Evolutionary conservation across 108 stramenopile genomes (phyloP).

Genomic region (Epipyxis sp.): DNA sequence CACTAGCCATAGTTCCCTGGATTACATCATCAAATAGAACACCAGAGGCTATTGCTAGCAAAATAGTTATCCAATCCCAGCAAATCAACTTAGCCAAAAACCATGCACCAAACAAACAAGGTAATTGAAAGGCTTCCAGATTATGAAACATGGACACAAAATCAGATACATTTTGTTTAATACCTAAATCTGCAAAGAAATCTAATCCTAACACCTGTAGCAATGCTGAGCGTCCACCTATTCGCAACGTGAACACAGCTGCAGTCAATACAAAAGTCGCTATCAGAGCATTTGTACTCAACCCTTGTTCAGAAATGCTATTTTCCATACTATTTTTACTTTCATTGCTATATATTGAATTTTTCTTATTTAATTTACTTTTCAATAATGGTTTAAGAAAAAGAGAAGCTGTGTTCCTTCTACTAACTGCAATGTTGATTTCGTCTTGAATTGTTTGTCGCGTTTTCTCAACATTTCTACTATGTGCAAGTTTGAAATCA

Average conservation of each 20-base stretch:
- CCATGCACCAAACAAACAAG: constrained; percentile 66
- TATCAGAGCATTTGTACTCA: too few relatives aligned
- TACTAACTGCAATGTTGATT: too few relatives aligned
- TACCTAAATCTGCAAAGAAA: constrained; percentile 70
- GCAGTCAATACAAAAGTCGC: too few relatives aligned
- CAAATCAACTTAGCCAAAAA: constrained; percentile 71
- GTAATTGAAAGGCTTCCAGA: constrained; percentile 59
- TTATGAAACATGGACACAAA: constrained; percentile 61
- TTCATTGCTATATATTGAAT: too few relatives aligned
- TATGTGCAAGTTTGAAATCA: too few relatives aligned
- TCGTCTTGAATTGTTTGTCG: too few relatives aligned
- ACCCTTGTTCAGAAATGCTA: too few relatives aligned
- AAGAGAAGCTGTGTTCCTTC: too few relatives aligned
- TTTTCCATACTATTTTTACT: too few relatives aligned
- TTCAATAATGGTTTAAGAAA: too few relatives aligned
- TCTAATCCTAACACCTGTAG: constrained; percentile 65
- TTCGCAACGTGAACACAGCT: neutral
- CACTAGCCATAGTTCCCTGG: constrained; percentile 72
- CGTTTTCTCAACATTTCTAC: too few relatives aligned
- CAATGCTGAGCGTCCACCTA: neutral
- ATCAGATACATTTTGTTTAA: constrained; percentile 63
- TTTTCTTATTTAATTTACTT: too few relatives aligned
- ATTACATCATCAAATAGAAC: constrained; percentile 84
- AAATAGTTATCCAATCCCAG: constrained; percentile 73
- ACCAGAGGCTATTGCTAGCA: constrained; percentile 73